Conservation (phyloP, 306 rosid species). For the Glycine tomentella region DNA sequence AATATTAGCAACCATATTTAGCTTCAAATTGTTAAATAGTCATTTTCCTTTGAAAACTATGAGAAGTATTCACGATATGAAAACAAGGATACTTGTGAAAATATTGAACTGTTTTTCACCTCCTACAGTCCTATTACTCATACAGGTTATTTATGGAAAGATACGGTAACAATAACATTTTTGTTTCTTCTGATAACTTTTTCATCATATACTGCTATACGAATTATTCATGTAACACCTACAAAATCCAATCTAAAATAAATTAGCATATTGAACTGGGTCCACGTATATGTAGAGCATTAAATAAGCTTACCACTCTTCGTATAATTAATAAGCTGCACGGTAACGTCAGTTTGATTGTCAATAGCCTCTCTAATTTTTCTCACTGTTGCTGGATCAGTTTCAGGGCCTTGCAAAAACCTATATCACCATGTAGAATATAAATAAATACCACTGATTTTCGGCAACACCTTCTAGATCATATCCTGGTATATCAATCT, state of each 20-base stretch:
- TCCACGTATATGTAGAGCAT: too few species aligned
- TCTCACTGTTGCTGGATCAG: slow-evolving; percentile 88
- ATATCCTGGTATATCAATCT: not conserved
- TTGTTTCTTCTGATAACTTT: slow-evolving; percentile 10
- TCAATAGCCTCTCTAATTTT: slow-evolving; percentile 93
- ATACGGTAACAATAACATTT: not conserved
- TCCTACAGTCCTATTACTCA: not conserved
- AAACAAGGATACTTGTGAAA: not conserved
- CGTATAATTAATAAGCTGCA: slow-evolving; percentile 93
- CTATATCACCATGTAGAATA: slow-evolving; percentile 54
- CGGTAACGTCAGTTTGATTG: slow-evolving; percentile 89
- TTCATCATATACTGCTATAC: not conserved
- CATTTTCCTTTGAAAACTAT: slow-evolving; percentile 32
- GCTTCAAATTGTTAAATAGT: slow-evolving; percentile 12
- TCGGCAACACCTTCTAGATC: not conserved
- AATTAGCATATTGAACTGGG: not conserved
- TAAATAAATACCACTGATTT: slow-evolving; percentile 7
- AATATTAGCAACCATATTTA: slow-evolving; percentile 23
- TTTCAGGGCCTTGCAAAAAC: slow-evolving; percentile 97
- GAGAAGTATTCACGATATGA: slow-evolving; percentile 2
- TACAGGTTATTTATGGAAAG: not conserved
- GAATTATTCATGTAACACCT: not conserved
- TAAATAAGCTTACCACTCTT: slow-evolving; percentile 73
- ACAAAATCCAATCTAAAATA: not conserved
- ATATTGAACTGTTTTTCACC: slow-evolving; percentile 23